Base-by-base conservation (phyloP, 106 monocot species). In the Apostasia shenzhenica region DNA sequence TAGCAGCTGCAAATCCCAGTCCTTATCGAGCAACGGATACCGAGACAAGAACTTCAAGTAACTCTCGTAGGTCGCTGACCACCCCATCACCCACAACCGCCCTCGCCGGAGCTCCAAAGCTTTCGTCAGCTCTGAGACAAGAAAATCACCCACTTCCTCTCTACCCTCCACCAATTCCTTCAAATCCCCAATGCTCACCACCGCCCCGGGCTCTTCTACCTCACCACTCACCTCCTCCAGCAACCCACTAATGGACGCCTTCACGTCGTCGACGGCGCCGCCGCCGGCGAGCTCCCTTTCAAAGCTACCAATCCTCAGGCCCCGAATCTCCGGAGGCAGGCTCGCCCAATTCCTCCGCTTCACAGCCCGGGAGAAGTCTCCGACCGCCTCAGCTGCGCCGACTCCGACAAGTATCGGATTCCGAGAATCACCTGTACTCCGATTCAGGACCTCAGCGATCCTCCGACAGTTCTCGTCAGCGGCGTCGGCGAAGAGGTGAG, bases 351-450 rank as follows among this genome's bases (percentile, higher is more conserved):
- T 73, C 37, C 48, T 61, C 67, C 59, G 72, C 54, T 86, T 74
- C 1, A 83, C 40, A 3, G 75, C 70, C 1, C 14, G 44, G 26
- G 65, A 43, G 66, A 90, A 90, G 59, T 90, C 83, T 3, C 61
- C 57, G 0, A 83, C 83, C 10, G 90, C 83, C 9, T 83, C 78
- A 1, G 67, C 78, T 2, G 86, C 90, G 6, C 90, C 83, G 6
- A 78, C 76, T 5, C 90, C 90, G 40, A 90, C 83, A 48, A 90
- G 83, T 75, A 90, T 76, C 14, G 86, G 86, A 50, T 86, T 86
- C 7, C 72, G 67, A 1, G 74, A 57, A 46, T 26, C 67, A 9
- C 65, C 46, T 1, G 38, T 38, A 8, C 26, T 55, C 2, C 72
- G 62, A 41, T 61, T 57, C 50, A 90, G 71, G 45, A 90, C 70